These are phyloP conservation scores for Mycena pura DNA, from an alignment of 768 basidiomycete genomes.

Conservation along the genomic window DNA sequence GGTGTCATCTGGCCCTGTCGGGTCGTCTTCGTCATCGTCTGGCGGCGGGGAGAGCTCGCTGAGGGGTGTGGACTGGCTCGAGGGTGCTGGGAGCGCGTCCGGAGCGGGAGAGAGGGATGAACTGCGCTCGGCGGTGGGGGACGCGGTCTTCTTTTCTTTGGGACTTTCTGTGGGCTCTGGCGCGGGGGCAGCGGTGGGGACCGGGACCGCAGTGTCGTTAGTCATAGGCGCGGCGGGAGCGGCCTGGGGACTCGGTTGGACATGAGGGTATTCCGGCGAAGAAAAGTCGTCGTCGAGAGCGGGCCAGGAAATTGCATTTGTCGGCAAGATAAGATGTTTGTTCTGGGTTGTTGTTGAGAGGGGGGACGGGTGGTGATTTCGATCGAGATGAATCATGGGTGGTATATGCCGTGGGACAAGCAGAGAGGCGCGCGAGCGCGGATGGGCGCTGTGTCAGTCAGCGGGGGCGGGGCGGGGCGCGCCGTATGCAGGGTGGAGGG, in stretches of 20 bases:
- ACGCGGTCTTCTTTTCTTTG: conserved; percentile 34
- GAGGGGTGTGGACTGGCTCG: conserved; percentile 73
- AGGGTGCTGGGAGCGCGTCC: conserved; percentile 37
- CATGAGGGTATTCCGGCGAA: not conserved
- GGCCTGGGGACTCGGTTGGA: not conserved
- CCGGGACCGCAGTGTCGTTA: conserved; percentile 25
- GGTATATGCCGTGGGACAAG: too few relatives aligned
- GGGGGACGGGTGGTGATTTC: conserved; percentile 47
- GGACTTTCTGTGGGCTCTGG: conserved; percentile 33
- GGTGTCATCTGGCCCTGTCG: conserved; percentile 34
- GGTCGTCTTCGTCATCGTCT: conserved; percentile 58
- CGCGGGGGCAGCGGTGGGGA: conserved; percentile 21
- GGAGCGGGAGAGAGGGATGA: conserved; percentile 58
- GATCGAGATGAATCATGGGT: conserved; percentile 64
- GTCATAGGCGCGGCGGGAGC: conserved; percentile 28
- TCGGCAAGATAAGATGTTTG: conserved; percentile 50
- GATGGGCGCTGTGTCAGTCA: too few relatives aligned
- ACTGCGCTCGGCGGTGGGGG: conserved; percentile 50
- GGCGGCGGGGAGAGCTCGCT: conserved; percentile 78
- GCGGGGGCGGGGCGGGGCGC: not conserved
- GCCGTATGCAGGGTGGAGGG: not conserved
- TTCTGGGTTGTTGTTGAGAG: conserved; percentile 43
- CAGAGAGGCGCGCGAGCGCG: too few relatives aligned
- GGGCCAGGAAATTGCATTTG: conserved; percentile 43
- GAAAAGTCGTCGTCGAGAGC: conserved; percentile 30